phyloP scores from a whole-genome alignment of 805 yeast species.

The Sugiyamaella americana region DNA sequence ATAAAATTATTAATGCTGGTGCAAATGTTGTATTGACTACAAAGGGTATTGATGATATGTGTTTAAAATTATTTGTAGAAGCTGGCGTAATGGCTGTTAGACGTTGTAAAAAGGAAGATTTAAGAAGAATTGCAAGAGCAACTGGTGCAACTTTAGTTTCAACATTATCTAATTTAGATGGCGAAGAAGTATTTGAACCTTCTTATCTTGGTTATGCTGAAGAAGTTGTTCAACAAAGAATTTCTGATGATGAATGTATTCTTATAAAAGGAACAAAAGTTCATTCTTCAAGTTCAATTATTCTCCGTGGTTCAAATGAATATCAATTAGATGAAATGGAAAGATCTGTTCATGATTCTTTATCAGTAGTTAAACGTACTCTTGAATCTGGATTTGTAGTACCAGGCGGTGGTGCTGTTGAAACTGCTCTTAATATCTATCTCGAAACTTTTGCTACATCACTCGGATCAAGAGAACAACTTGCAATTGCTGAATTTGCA shows the following conservation, averaged over 20 bases:
- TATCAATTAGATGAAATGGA: conserved; percentile 98
- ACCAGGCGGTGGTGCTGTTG: conserved; percentile 99
- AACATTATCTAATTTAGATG: conserved; percentile 88
- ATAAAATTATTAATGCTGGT: conserved; percentile 76
- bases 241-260: conserved; percentile 96
- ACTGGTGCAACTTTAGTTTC: conserved; percentile 91
- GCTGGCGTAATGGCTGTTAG: conserved; percentile 92
- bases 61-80: conserved; percentile 86
- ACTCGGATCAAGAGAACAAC: conserved; percentile 93
- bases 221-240: conserved; percentile 82
- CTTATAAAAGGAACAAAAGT: conserved; percentile 82
- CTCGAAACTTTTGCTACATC: conserved; percentile 97
- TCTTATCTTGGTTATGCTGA: conserved; percentile 84
- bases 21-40: conserved; percentile 92
- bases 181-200: conserved; percentile 86
- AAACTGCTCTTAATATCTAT: conserved; percentile 88
- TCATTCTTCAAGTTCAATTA: conserved; percentile 85
- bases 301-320: conserved; percentile 90
- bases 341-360: conserved; percentile 90
- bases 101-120: conserved; percentile 93
- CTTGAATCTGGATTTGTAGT: conserved; percentile 91
- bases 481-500: conserved; percentile 98
- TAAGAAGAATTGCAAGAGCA: conserved; percentile 94
- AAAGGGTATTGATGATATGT: conserved; percentile 90
- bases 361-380: conserved; percentile 91